Conservation (phyloP, 768 basidiomycete genomes). For the Pleurotus tuber-regium region DNA sequence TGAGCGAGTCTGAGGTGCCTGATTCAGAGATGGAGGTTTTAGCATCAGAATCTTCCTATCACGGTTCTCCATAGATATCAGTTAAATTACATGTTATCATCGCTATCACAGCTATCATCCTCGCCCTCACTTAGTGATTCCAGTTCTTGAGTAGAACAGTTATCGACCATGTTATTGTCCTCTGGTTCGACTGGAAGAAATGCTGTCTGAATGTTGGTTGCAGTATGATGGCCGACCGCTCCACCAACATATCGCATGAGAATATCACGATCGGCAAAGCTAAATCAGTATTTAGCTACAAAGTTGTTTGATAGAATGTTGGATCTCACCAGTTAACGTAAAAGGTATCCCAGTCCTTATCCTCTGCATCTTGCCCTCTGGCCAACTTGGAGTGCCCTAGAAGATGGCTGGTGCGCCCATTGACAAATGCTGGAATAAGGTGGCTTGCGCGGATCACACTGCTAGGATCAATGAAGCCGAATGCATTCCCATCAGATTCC, state of each 20-base stretch:
- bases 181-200: neutral
- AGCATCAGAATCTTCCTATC: neutral
- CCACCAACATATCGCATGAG: slow-evolving; percentile 28
- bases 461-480: slow-evolving; percentile 7
- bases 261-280: slow-evolving; percentile 40
- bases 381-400: slow-evolving; percentile 1
- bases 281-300: slow-evolving; percentile 12
- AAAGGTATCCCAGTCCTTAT: slow-evolving; percentile 22
- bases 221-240: slow-evolving; percentile 26
- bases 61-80: too few species aligned
- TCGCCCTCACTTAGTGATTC: too few species aligned
- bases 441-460: slow-evolving; percentile 7
- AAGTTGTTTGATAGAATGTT: neutral
- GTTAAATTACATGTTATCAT: neutral
- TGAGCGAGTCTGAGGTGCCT: too few species aligned
- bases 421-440: slow-evolving; percentile 4
- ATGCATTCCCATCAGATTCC: slow-evolving; percentile 9
- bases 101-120: neutral
- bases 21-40: too few species aligned
- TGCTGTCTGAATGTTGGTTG: neutral
- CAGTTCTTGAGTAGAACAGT: too few species aligned
- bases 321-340: slow-evolving; percentile 35
- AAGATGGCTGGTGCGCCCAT: neutral
- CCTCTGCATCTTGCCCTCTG: slow-evolving; percentile 10
- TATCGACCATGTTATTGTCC: too few species aligned